Evolutionary conservation across 345 rosid genomes (phyloP), one percentile per base, ranked within the genome.

Genomic region (Psidium friedrichsthalianum): DNA sequence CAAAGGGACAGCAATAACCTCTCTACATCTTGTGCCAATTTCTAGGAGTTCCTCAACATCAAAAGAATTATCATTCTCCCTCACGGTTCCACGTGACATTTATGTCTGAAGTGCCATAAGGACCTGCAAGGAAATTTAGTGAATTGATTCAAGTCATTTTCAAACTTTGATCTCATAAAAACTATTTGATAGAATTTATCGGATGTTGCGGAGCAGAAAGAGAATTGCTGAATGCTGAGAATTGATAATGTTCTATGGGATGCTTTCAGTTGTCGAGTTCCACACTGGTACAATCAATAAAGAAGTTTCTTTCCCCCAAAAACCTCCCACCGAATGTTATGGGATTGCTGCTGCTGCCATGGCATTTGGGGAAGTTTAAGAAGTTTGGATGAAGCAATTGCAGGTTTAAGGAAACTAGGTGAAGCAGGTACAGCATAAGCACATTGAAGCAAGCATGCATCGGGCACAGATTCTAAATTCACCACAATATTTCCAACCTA

Each of bases 1-100:
- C 80, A 83, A 51, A 58, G 85, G 82, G 85, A 64, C 24, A 11
- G 58, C 21, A 27, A 85, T 40, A 84, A 93, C 98, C 95, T 94
- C 95, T 84, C 84, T 89, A 88, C 93, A 93, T 89, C 91, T 87
- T 10, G 92, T 87, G 24, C 91, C 92, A 74, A 95, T 88, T 88
- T 92, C 90, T 57, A 92, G 56, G 87, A 94, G 94, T 16, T 94
- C 96, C 53, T 91, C 92, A 51, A 78, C 89, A 27, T 94, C 93
- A 27, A 88, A 89, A 56, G 76, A 84, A 83, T 83, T 86, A 6
- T 90, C 91, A 57, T 91, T 69, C 80, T 78, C 55, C 3, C 13
- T 84, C 42, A 59, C 36, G 74, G 74, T 29, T 54, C 82, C 27
- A 25, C 27, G 29, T 3, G 74, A 78, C 86, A 85, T 44, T 74